A percentile compares a stretch with the other conserved stretches of the same genome.
Evolutionary conservation across 2,329 filamentous ascomycete genomes (phyloP).

Genomic region (Cladophialophora exuberans): DNA sequence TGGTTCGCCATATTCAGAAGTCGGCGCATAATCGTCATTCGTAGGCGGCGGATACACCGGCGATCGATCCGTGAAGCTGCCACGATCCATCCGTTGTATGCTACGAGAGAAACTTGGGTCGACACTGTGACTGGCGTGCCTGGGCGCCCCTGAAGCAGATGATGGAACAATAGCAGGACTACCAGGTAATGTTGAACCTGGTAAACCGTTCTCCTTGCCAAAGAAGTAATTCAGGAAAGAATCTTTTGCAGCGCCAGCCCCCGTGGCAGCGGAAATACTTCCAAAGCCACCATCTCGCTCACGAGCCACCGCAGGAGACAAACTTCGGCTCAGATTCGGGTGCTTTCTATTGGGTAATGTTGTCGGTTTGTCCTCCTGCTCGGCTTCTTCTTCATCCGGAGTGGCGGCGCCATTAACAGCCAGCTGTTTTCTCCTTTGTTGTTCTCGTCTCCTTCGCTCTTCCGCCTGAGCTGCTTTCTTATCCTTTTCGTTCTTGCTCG

Average conservation of each 20-base stretch:
- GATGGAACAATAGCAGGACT: conserved; percentile 48
- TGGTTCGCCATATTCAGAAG: conserved; percentile 48
- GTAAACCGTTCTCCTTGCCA: conserved; percentile 79
- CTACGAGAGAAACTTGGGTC: conserved; percentile 85
- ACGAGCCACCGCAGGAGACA: conserved; percentile 75
- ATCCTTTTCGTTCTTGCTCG: conserved; percentile 91
- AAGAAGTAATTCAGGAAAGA: conserved; percentile 99
- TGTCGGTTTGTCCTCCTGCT: conserved; percentile 59
- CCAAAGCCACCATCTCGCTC: conserved; percentile 63
- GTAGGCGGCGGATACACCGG: conserved; percentile 50
- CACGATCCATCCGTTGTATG: conserved; percentile 67
- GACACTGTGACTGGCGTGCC: conserved; percentile 76
- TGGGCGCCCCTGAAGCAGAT: conserved; percentile 44
- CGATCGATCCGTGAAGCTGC: conserved; percentile 36
- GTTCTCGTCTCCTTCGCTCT: conserved; percentile 83
- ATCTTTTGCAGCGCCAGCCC: conserved; percentile 69
- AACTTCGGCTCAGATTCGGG: conserved; percentile 68
- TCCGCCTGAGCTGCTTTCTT: conserved; percentile 78
- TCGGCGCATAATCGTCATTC: conserved; percentile 44
- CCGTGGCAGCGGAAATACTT: conserved; percentile 65
- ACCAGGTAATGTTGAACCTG: conserved; percentile 36
- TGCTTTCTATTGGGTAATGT: conserved; percentile 65
- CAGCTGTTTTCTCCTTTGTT: conserved; percentile 79
- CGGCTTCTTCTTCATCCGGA: conserved; percentile 68
- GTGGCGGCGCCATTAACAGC: conserved; percentile 74